Evolutionary conservation across 768 basidiomycete genomes (phyloP), one percentile per base, ranked within the genome.

Genomic region (Sarcomyxa edulis): DNA sequence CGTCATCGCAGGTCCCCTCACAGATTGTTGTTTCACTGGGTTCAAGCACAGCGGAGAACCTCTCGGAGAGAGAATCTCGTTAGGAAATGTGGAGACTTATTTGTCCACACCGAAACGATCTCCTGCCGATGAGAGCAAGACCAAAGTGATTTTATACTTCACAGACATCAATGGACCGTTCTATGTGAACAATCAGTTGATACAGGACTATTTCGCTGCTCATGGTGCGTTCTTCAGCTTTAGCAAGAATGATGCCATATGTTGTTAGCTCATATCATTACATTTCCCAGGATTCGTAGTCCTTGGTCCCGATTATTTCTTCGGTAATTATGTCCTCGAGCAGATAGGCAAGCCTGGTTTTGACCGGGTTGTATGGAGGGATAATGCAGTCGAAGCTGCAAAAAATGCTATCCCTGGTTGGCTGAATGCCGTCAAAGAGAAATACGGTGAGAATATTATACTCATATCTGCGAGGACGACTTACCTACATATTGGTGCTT

Each of bases 161-260:
- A 46, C 78, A 0, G 81, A 83, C 45, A 66, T 82, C 2, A 80
- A 63, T 47, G 72, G 81, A 1, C 72, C 81, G 2, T 68, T 79
- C 41, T 78, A 63, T 48, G 35, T 72, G 44, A 83, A 82, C 52
- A 71, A 68, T 33, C 62, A 78, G 53, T 60, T 81, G 15, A 40
- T 84, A 5, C 77, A 81, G 50, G 80, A 84, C 51, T 83, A 72
- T 48, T 79, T 74, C 44, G 80, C 82, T 1, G 59, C 71, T 6
- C 62, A 73, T 14, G 81, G 81, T 82, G 39, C 2, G 59, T 36
- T 7, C 8, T 12, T 9, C 8, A 6, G 20, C 23, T 42, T 14
- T 6, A 12, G 23, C 9, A 20, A 10, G 21, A 23, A 16, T 25
- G 21, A 14, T 22, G 7, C n/a, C 9, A 11, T 14, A 22, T 37